These are phyloP conservation scores for Ustilago xerochloae DNA, from an alignment of 1,284 basidiomycete species.

Conservation along the genomic window DNA sequence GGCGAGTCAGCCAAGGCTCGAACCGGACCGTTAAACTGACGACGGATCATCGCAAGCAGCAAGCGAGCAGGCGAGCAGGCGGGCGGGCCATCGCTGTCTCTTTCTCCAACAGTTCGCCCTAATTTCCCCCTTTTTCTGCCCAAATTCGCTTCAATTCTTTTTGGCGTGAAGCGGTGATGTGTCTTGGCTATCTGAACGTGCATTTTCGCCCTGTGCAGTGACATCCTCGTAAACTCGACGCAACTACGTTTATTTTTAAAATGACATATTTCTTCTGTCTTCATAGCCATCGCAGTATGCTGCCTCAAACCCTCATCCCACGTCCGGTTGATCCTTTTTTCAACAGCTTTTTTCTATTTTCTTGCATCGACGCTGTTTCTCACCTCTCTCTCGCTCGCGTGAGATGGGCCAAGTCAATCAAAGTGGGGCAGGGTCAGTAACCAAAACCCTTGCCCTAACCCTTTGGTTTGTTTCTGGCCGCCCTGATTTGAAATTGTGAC, in stretches of 20 bases:
- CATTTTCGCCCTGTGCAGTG: background rate
- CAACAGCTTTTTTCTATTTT: background rate
- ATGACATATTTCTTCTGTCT: background rate
- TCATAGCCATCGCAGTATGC: background rate
- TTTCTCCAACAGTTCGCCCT: background rate
- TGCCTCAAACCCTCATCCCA: conserved; percentile 16
- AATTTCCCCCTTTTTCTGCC: background rate
- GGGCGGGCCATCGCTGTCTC: conserved; percentile 26
- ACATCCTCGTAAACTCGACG: background rate
- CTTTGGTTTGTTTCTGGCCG: too few species aligned
- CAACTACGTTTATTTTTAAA: background rate
- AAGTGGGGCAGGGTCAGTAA: background rate
- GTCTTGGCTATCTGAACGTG: conserved; percentile 14
- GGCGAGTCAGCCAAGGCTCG: conserved; percentile 7
- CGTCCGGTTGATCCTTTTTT: background rate
- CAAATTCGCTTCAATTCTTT: background rate
- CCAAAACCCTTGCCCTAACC: conserved; percentile 9
- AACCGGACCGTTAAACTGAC: conserved; percentile 4
- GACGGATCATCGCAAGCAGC: background rate
- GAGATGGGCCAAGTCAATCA: conserved; percentile 13
- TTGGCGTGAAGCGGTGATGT: background rate
- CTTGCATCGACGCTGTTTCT: conserved; percentile 2
- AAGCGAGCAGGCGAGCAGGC: background rate
- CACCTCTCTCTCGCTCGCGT: conserved; percentile 7
- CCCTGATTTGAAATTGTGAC: background rate